Evolutionary conservation across 2,329 filamentous ascomycete genomes (phyloP).

Genomic region (Fusarium buharicum): DNA sequence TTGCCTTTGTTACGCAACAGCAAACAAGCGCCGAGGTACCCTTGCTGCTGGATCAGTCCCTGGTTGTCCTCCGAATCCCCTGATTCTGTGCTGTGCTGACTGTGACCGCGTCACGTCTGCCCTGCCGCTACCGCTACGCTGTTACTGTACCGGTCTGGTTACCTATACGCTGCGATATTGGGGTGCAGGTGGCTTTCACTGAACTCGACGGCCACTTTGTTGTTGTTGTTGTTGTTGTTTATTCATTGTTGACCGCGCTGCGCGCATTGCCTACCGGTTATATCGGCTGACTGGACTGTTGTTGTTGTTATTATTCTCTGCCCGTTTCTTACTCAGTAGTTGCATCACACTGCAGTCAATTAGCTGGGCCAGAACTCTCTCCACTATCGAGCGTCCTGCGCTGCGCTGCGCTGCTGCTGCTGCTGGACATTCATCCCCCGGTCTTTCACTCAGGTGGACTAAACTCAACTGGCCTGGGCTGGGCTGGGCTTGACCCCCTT

Average conservation of each 20-base stretch:
- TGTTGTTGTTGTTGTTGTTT: conserved; percentile 22
- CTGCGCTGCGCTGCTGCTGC: not conserved
- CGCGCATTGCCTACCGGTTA: conserved; percentile 24
- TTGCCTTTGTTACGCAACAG: conserved; percentile 9
- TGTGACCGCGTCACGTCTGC: conserved; percentile 37
- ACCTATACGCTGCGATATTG: conserved; percentile 19
- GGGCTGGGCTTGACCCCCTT: conserved; percentile 27
- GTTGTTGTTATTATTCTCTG: not conserved
- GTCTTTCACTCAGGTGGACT: conserved; percentile 21
- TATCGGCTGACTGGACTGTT: conserved; percentile 5
- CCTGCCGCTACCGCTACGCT: conserved; percentile 12
- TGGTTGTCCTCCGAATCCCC: conserved; percentile 35
- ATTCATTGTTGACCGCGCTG: conserved; percentile 11
- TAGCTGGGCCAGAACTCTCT: not conserved
- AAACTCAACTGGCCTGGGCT: conserved; percentile 27
- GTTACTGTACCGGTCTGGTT: conserved; percentile 33
- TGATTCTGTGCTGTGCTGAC: conserved; percentile 30
- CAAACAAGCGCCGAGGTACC: conserved; percentile 23
- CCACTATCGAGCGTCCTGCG: conserved; percentile 8
- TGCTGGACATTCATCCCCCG: conserved; percentile 17
- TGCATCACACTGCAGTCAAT: conserved; percentile 24
- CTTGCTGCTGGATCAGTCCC: conserved; percentile 42
- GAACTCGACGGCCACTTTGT: conserved; percentile 19
- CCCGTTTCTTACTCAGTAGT: conserved; percentile 2
- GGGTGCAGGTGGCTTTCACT: not conserved